Evolutionary conservation across 768 basidiomycete genomes (phyloP), one percentile per base, ranked within the genome.

Genomic region (Lyophyllum shimeji): DNA sequence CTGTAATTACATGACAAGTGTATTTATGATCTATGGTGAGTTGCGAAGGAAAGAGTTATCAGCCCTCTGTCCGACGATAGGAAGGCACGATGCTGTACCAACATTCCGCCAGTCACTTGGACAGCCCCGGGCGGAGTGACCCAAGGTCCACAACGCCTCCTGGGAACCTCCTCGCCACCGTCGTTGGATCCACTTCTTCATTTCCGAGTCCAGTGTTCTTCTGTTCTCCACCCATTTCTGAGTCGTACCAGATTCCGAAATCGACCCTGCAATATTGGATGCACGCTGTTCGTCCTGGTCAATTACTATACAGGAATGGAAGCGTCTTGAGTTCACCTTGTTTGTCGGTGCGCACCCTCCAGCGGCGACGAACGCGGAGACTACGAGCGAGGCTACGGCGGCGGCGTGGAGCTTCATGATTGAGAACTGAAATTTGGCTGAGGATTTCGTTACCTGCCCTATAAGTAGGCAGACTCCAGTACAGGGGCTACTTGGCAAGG

Each of bases 201-300:
- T 37, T 37, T 54, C 49, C 3, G 47, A 53, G 43, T 48, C 40
- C 18, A 52, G 20, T 15, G 11, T 2, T 31, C 57, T 54, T 23
- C 23, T 34, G 24, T 31, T 31, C 20, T 43, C 49, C 2, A 23
- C 27, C 27, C 42, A 45, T 12, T 7, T 11, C 7, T 1, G n/a
- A 9, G 29, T 45, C 17, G 29, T 18, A 11, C 23, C 33, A 45
- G 43, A 44, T 6, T 15, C 6, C 18, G n/a, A 37, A 20, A 25
- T 24, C 15, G 31, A 47, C 25, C 46, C 29, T 33, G 17, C 46
- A 31, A 47, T 13, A 5, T 18, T 47, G 4, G 27, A n/a, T 31
- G 24, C 15, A 47, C 6, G 27, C 24, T n/a, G 23, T 15, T 33
- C 27, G n/a, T 20, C 27, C 46, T 40, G 17, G 15, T 47, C 3